A percentile compares a stretch with the other conserved stretches of the same genome.
Evolutionary conservation across 768 basidiomycete species (phyloP).

Genomic region (Trametes sanguinea): DNA sequence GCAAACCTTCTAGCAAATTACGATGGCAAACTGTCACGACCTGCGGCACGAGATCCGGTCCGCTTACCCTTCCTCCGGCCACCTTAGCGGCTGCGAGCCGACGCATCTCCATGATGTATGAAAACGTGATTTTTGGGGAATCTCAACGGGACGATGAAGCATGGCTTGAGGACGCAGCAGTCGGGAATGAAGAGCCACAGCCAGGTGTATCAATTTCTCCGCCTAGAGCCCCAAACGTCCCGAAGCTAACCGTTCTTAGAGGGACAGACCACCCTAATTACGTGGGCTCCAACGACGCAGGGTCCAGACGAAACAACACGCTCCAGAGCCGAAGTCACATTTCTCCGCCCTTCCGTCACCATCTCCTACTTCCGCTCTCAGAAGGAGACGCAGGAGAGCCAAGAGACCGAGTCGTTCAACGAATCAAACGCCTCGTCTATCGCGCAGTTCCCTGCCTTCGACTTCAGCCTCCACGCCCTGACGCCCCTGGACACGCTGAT

Average conservation of each 20-base stretch:
- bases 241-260: conserved; percentile 10
- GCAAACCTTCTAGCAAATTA: conserved; percentile 38
- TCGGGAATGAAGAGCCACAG: conserved; percentile 6
- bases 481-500: conserved; percentile 48
- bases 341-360: conserved; percentile 23
- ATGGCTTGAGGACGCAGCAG: conserved; percentile 21
- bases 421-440: conserved; percentile 74
- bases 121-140: conserved; percentile 70
- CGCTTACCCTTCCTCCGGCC: conserved; percentile 44
- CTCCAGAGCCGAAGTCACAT: conserved; percentile 21
- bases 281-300: conserved; percentile 56
- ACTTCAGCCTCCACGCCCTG: conserved; percentile 66
- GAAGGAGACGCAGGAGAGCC: conserved; percentile 40
- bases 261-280: conserved; percentile 54
- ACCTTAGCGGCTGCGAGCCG: conserved; percentile 67
- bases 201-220: conserved; percentile 6
- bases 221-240: not conserved
- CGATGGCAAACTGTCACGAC: conserved; percentile 52
- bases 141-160: conserved; percentile 36
- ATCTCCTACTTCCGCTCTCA: conserved; percentile 18
- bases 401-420: conserved; percentile 51
- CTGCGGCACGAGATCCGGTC: not conserved
- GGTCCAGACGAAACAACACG: conserved; percentile 16
- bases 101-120: conserved; percentile 70
- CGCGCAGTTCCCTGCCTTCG: conserved; percentile 70